Evolutionary conservation across 192 early-diverging fungal genomes (phyloP), one percentile per base, ranked within the genome.

Genomic region (Bifiguratus adelaidae): DNA sequence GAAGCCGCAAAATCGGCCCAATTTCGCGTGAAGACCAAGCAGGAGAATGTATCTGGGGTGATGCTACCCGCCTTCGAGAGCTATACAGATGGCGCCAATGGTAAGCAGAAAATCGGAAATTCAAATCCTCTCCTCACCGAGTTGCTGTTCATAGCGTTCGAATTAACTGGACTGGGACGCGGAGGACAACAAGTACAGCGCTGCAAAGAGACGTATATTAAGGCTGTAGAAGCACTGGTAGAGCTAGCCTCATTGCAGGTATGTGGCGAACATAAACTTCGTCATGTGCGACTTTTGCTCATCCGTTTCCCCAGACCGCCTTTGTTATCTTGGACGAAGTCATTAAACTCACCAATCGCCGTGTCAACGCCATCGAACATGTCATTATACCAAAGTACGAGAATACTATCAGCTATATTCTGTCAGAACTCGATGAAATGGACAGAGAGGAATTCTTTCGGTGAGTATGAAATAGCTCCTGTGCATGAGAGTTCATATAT

Each of bases 281-380:
- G n/a, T 3, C 25, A 47, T 33, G 8, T 33, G 8, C 32, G 8
- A 9, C 32, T 9, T 33, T 33, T 33, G 32, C 32, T 33, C 32
- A 33, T n/a, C 22, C 22, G 15, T 63, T 4, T 43, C 13, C 13
- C 12, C 58, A 92, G 76, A 99, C 96, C 9, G 94, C 96, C 0
- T 99, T 99, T 68, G 90, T 96, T 4, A 95, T 97, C 43, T 68
- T 99, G 43, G 96, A 99, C 61, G 96, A 99, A 71, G 94, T 99
- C 40, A 99, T 99, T 67, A 97, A 95, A 77, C 59, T 94, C 20
- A 99, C 96, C 2, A 99, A 99, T 68, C 85, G 96, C 48, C 82
- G 96, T 55, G 96, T 99, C 16, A 99, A 99, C 51, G 96, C 96
- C 18, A 97, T 99, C 55, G 96, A 99, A 61, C 87, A 97, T 63